Evolutionary conservation across 768 basidiomycete species (phyloP), one percentile per base, ranked within the genome.

Genomic region (Rhodotorula kratochvilovae): DNA sequence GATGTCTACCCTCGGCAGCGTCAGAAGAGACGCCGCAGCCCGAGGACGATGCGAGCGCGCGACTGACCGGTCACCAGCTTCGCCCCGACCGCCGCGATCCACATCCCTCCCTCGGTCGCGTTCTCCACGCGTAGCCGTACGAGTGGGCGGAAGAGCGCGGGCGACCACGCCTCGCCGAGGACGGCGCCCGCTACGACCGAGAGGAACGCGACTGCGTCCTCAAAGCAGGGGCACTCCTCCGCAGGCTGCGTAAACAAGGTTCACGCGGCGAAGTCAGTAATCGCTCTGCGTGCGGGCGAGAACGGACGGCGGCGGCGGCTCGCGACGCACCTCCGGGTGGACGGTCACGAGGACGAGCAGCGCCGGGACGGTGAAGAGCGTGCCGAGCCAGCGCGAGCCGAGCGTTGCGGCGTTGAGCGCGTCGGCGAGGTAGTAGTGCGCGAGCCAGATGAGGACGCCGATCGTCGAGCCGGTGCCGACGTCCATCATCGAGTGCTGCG

Each of bases 161-260:
- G 73, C 36, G 48, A 57, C 45, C 69, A 67, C 2, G 73, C 83
- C 39, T 80, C 83, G 0, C 86, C 87, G 0, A 92, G 78, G 33
- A 86, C 81, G 29, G 84, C 82, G n/a, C 95, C 95, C 46, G 89
- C 82, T 27, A 90, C 84, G 53, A 92, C 92, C 35, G 90, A 88
- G n/a, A 90, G 81, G 73, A 93, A 89, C 0, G 95, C 92, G 61
- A 97, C 94, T 6, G 94, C 91, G 77, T 98, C 95, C 78, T 96
- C 95, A 80, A 96, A 99, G 81, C 95, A 97, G 4, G 95, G 95
- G 75, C 95, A 97, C 77, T 95, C 92, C 67, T 98, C 94, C 16
- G 95, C 90, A 0, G 95, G 95, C 75, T 94, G 89, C 0, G 67
- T 48, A 36, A 43, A 42, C 17, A n/a, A 63, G 66, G 12, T 67